Evolutionary conservation across 2,329 filamentous ascomycete species (phyloP).

Genomic region (Fusarium xylarioides): DNA sequence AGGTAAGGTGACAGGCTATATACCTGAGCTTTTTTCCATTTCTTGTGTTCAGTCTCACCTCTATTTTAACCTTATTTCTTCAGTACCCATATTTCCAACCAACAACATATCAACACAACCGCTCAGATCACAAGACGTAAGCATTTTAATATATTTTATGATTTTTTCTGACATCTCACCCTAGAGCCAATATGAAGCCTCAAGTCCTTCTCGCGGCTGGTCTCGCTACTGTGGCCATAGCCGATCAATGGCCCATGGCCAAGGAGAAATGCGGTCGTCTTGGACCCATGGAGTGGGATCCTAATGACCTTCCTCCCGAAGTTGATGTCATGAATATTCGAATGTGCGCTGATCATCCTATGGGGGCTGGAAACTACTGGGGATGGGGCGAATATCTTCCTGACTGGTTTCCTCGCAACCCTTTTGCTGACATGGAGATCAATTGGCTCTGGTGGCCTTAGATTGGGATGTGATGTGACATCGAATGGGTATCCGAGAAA

Average conservation of each 20-base stretch:
- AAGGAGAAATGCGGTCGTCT: slow-evolving; percentile 24
- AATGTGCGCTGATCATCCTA: slow-evolving; percentile 22
- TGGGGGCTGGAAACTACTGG: slow-evolving; percentile 26
- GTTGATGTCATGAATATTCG: background rate
- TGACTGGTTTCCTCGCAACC: slow-evolving; percentile 21
- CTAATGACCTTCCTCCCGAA: slow-evolving; percentile 5
- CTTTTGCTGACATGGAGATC: slow-evolving; percentile 2
- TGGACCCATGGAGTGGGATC: slow-evolving; percentile 27
- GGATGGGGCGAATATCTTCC: slow-evolving; percentile 24
- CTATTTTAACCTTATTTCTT: background rate
- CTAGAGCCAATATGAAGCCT: slow-evolving; percentile 1
- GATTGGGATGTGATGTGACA: background rate
- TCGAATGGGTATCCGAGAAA: too few relatives aligned
- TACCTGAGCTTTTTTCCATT: background rate
- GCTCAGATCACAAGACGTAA: background rate
- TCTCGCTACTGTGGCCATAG: background rate
- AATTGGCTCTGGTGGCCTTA: background rate
- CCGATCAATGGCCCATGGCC: slow-evolving; percentile 6
- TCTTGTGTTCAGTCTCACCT: background rate
- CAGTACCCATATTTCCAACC: background rate
- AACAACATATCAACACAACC: background rate
- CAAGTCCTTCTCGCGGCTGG: background rate
- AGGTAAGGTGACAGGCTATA: background rate
- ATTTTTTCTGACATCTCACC: background rate
- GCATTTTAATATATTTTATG: accelerated